Evolutionary conservation across 129 eudicot species (phyloP).

Genomic region (Flaveria robusta): DNA sequence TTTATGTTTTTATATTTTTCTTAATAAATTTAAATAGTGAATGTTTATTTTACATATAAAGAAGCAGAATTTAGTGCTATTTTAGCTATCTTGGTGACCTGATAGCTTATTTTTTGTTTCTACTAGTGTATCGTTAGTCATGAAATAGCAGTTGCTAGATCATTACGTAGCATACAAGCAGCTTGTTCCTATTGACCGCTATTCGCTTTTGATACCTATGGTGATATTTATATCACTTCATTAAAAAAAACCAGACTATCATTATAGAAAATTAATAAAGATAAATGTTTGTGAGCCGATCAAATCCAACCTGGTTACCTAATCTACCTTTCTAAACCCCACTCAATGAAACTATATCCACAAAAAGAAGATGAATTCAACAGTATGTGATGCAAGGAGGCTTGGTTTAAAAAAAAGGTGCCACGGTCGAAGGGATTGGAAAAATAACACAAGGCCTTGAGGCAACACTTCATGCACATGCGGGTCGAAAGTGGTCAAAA

Average conservation of each 20-base stretch:
- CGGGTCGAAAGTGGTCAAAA: no score
- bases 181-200: no score
- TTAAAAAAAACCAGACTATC: not conserved
- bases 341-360: conserved; percentile 20
- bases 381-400: conserved; percentile 17
- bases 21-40: no score
- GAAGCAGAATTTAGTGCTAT: no score
- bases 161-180: no score
- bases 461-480: not conserved
- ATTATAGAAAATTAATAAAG: not conserved
- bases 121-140: no score
- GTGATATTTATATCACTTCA: not conserved
- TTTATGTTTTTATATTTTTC: no score
- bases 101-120: no score
- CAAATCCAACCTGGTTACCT: not conserved
- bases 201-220: not conserved
- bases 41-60: no score
- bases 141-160: no score
- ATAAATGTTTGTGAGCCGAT: not conserved
- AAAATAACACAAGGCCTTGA: not conserved
- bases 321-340: conserved; percentile 5
- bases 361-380: not conserved
- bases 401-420: not conserved
- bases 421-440: no score
- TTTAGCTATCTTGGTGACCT: no score